Evolutionary conservation across 805 yeast genomes (phyloP), one percentile per base, ranked within the genome.

Genomic region (Lachancea quebecensis): DNA sequence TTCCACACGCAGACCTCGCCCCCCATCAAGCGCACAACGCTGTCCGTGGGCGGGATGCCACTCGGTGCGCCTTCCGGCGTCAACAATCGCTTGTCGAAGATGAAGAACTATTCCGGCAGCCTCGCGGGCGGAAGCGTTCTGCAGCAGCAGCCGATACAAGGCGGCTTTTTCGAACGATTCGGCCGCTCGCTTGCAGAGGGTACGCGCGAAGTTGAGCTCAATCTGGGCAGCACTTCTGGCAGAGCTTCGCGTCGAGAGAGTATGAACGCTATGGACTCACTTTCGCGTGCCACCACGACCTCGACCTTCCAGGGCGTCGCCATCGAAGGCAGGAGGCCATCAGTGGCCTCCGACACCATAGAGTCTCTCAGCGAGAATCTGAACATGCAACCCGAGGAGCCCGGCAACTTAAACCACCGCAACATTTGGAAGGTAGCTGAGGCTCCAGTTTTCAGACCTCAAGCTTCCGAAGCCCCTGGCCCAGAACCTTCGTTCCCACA

Each of bases 161-260:
- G 57, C 31, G 62, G 66, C 6, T 62, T 65, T 40, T 65, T 64
- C 40, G 66, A 65, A 42, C 53, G 53, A 38, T 59, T 65, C 42
- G 69, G 69, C 35, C 58, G 57, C 45, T 51, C 65, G 14, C 44
- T 65, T 31, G 60, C 64, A 21, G 67, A 63, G 41, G 67, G 66
- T 15, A 64, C 68, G 1, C 52, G 58, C 27, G 68, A 64, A 51
- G 50, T 64, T 27, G 68, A 47, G 30, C 30, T 41, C 35, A 47
- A 41, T 28, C 18, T 38, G 29, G 46, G 46, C 16, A 28, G 40
- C 10, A 32, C 46, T 1, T 44, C 46, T 8, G 46, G 46, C 8
- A 36, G 46, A 36, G 48, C 48, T n/a, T 50, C 47, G 5, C 48
- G 48, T 18, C 45, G 43, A 15, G 49, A 30, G 16, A 45, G 41